A percentile compares a stretch with the other conserved stretches of the same genome.
These are phyloP conservation scores for Debaryomyces maramus DNA, from an alignment of 805 yeast genomes.

Conservation along the genomic window DNA sequence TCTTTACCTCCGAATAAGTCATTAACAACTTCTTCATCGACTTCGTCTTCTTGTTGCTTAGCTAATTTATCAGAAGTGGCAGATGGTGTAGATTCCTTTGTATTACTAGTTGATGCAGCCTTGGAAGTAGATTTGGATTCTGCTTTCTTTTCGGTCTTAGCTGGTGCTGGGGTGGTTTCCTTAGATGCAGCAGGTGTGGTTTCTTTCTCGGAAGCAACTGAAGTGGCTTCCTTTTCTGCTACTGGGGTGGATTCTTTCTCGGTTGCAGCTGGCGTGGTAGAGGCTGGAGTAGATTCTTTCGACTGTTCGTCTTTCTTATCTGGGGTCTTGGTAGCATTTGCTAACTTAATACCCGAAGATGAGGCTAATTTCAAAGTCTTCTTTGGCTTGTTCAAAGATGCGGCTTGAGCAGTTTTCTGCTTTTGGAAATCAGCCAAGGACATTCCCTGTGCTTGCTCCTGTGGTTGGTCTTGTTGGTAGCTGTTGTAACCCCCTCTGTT, in stretches of 20 bases:
- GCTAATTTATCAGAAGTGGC: slow-evolving; percentile 45
- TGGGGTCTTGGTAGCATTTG: slow-evolving; percentile 46
- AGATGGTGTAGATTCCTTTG: slow-evolving; percentile 17
- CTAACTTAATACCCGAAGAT: slow-evolving; percentile 64
- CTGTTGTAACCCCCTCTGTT: slow-evolving; percentile 17
- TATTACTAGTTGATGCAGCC: slow-evolving; percentile 10
- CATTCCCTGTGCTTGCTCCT: slow-evolving; percentile 44
- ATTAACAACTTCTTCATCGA: slow-evolving; percentile 83
- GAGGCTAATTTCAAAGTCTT: slow-evolving; percentile 66
- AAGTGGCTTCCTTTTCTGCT: slow-evolving; percentile 15
- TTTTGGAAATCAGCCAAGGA: slow-evolving; percentile 81
- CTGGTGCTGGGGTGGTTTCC: slow-evolving; percentile 26
- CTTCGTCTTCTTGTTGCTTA: slow-evolving; percentile 74
- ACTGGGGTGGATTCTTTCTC: slow-evolving; percentile 16
- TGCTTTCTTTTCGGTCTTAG: slow-evolving; percentile 13
- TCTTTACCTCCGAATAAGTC: slow-evolving; percentile 98
- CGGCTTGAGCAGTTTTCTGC: slow-evolving; percentile 50
- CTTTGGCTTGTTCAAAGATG: slow-evolving; percentile 54
- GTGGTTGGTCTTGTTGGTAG: slow-evolving; percentile 23
- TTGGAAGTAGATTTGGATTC: slow-evolving; percentile 14
- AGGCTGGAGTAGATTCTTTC: slow-evolving; percentile 23
- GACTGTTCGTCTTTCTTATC: slow-evolving; percentile 25
- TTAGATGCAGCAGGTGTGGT: slow-evolving; percentile 20
- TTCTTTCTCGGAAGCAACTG: slow-evolving; percentile 15
- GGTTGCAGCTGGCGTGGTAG: slow-evolving; percentile 19